phyloP scores from a whole-genome alignment of 108 stramenopile species.

The Ochromonas danica region DNA sequence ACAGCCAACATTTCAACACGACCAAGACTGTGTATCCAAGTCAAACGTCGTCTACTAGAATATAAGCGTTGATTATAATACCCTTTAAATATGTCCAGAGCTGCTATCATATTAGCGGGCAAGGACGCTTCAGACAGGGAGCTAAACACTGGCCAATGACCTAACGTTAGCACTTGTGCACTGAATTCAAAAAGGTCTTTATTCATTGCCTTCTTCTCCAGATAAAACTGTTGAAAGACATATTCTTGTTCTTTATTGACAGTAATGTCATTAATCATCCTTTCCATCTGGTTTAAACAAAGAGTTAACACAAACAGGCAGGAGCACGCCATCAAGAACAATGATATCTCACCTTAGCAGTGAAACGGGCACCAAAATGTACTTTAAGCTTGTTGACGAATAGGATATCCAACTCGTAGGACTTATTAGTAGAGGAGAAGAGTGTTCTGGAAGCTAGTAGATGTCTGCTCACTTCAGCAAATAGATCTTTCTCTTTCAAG shows the following conservation, averaged over 20 bases:
- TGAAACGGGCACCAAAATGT: slow-evolving; percentile 97
- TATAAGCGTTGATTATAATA: slow-evolving; percentile 61
- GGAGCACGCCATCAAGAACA: too few species aligned
- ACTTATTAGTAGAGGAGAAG: slow-evolving; percentile 87
- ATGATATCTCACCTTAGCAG: slow-evolving; percentile 94
- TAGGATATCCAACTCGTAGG: slow-evolving; percentile 91
- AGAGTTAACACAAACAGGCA: slow-evolving; percentile 34
- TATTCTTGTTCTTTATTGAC: slow-evolving; percentile 84
- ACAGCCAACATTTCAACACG: slow-evolving; percentile 84
- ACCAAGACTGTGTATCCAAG: slow-evolving; percentile 79
- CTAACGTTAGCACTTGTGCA: slow-evolving; percentile 93
- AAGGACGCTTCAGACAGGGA: slow-evolving; percentile 72
- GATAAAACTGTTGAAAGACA: slow-evolving; percentile 69
- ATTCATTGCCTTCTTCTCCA: too few species aligned
- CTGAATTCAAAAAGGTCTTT: slow-evolving; percentile 70
- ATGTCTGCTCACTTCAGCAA: slow-evolving; percentile 96
- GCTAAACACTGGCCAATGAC: slow-evolving; percentile 96
- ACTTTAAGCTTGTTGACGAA: slow-evolving; percentile 98
- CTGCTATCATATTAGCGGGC: slow-evolving; percentile 81
- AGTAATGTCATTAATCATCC: slow-evolving; percentile 95
- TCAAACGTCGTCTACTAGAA: slow-evolving; percentile 38
- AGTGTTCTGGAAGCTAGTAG: slow-evolving; percentile 94
- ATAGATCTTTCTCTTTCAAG: slow-evolving; percentile 96
- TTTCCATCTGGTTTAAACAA: slow-evolving; percentile 63
- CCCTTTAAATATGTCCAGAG: slow-evolving; percentile 84